Evolutionary conservation across 345 rosid genomes (phyloP).

Genomic region (Citrus mangshanensis): DNA sequence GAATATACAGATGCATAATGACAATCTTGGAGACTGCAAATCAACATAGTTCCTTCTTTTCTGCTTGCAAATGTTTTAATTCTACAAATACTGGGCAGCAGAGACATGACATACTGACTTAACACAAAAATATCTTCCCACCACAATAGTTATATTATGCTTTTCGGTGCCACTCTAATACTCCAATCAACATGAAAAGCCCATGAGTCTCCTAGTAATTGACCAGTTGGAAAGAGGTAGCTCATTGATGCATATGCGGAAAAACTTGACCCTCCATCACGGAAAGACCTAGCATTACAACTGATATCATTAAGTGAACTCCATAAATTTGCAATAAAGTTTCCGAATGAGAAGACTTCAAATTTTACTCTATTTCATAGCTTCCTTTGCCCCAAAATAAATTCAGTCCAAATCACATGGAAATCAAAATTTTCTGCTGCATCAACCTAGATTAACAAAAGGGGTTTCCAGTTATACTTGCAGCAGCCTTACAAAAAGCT

Average conservation of each 20-base stretch:
- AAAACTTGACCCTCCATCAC: not conserved
- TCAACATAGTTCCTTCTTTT: not conserved
- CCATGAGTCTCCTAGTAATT: not conserved
- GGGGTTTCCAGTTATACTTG: conserved; percentile 23
- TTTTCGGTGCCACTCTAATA: not conserved
- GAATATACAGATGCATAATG: not conserved
- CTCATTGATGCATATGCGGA: not conserved
- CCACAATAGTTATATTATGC: not conserved
- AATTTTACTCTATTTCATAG: not conserved
- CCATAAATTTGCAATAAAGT: not conserved
- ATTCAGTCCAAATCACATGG: not conserved
- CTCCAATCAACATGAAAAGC: not conserved
- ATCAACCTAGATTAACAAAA: not conserved
- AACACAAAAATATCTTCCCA: not conserved
- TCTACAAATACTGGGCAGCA: not conserved
- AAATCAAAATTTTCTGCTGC: not conserved
- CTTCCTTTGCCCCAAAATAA: not conserved
- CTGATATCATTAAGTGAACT: not conserved
- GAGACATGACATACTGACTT: too few relatives aligned
- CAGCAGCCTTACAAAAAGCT: not conserved
- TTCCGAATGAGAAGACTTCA: not conserved
- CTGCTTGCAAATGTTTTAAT: not conserved
- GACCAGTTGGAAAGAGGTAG: not conserved
- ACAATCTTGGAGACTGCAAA: not conserved
- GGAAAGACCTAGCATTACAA: not conserved